Conservation (phyloP, 2,329 filamentous ascomycete genomes). For the Pseudocercospora eumusae region DNA sequence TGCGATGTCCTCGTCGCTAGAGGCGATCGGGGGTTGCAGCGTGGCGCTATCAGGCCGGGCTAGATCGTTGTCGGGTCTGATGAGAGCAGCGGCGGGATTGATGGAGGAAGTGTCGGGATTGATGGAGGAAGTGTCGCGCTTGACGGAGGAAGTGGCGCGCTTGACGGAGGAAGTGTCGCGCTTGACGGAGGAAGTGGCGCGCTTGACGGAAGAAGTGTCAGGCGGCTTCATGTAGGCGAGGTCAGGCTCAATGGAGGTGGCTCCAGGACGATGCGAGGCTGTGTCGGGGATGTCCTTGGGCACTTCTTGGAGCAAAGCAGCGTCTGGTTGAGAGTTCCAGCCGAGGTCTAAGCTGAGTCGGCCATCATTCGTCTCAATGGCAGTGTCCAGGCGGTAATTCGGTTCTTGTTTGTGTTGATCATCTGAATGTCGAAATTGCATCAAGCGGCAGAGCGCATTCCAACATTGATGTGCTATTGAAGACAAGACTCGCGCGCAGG, state of each 20-base stretch:
- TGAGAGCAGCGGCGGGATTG: not conserved
- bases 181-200: not conserved
- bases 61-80: not conserved
- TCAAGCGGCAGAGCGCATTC: not conserved
- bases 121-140: not conserved
- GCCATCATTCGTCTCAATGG: not conserved
- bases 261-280: not conserved
- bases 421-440: not conserved
- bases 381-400: not conserved
- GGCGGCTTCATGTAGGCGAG: not conserved
- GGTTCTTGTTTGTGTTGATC: not conserved
- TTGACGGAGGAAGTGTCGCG: not conserved
- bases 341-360: not conserved
- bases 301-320: not conserved
- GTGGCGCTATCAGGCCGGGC: not conserved
- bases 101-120: not conserved
- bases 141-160: not conserved
- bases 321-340: not conserved
- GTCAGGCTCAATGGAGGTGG: not conserved
- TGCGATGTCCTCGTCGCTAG: not conserved
- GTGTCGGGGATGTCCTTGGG: not conserved
- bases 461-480: not conserved
- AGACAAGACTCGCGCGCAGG: not conserved
- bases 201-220: not conserved
- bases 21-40: not conserved